Conservation (phyloP, 1,284 basidiomycete genomes). For the Cutaneotrichosporon dermatis region DNA sequence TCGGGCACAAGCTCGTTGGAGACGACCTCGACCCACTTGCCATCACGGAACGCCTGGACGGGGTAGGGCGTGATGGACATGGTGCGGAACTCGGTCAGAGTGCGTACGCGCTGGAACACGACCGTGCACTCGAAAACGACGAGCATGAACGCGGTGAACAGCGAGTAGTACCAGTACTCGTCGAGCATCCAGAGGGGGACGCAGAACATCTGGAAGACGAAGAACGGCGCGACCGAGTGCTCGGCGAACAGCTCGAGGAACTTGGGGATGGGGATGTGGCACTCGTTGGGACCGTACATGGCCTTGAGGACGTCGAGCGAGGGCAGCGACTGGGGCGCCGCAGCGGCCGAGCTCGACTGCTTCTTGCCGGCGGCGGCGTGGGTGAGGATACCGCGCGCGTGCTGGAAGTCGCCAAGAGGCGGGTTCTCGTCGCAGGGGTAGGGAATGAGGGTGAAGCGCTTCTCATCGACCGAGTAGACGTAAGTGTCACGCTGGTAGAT, state of each 20-base stretch:
- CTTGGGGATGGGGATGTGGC: conserved; percentile 89
- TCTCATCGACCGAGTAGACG: conserved; percentile 56
- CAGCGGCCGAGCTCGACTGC: background rate
- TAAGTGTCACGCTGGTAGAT: conserved; percentile 96
- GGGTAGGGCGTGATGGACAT: conserved; percentile 88
- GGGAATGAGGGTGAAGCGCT: conserved; percentile 75
- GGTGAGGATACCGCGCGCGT: conserved; percentile 53
- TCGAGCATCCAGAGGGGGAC: conserved; percentile 93
- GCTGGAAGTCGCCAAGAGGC: conserved; percentile 64
- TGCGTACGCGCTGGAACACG: conserved; percentile 88
- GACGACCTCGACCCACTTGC: conserved; percentile 72
- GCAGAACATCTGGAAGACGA: conserved; percentile 94
- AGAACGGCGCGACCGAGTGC: conserved; percentile 91
- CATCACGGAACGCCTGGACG: conserved; percentile 72
- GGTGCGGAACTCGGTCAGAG: conserved; percentile 87
- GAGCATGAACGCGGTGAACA: conserved; percentile 96
- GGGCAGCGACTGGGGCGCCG: conserved; percentile 14
- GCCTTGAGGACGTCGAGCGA: conserved; percentile 52
- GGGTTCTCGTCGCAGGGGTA: conserved; percentile 81
- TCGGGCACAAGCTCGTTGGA: conserved; percentile 83
- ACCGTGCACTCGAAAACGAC: conserved; percentile 95
- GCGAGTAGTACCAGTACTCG: conserved; percentile 95
- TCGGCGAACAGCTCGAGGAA: conserved; percentile 84
- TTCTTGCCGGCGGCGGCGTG: conserved; percentile 17
- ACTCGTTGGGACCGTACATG: conserved; percentile 85